A percentile compares a stretch with the other conserved stretches of the same genome.
Conservation (phyloP, 2,329 filamentous ascomycete genomes). For the Myriosclerotinia duriaeana region DNA sequence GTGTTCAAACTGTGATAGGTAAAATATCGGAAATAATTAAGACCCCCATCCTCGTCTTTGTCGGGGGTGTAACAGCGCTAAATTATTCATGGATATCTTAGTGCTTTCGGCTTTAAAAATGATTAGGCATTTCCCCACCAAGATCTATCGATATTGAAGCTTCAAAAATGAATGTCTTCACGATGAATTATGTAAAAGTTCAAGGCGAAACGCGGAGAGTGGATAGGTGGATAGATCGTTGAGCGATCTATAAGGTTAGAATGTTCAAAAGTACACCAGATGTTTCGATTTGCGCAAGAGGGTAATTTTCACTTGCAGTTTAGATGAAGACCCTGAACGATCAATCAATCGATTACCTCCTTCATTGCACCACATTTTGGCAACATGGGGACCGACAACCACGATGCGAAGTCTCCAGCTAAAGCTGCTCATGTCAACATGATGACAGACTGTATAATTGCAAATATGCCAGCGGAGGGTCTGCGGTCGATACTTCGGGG, state of each 20-base stretch:
- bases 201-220: neutral
- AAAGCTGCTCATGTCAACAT: conserved; percentile 47
- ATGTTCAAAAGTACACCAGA: neutral
- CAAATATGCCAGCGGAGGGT: conserved; percentile 45
- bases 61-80: neutral
- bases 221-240: neutral
- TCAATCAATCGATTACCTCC: conserved; percentile 2
- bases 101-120: neutral
- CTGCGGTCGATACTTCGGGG: conserved; percentile 44
- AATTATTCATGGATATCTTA: neutral
- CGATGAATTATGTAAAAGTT: conserved; percentile 9
- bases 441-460: conserved; percentile 49
- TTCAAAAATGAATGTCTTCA: conserved; percentile 1
- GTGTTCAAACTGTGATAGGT: conserved; percentile 17
- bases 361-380: neutral
- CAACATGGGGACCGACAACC: conserved; percentile 4
- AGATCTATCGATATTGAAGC: neutral
- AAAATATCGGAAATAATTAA: conserved; percentile 6
- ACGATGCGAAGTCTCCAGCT: conserved; percentile 20
- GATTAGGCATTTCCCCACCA: conserved; percentile 15
- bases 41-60: neutral
- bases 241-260: neutral
- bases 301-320: neutral
- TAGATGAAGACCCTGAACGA: conserved; percentile 11
- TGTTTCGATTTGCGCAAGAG: neutral